A percentile compares a stretch with the other conserved stretches of the same genome.
These are phyloP conservation scores for Thalassiosira mediterranea DNA, from an alignment of 352 stramenopile species.

Conservation along the genomic window DNA sequence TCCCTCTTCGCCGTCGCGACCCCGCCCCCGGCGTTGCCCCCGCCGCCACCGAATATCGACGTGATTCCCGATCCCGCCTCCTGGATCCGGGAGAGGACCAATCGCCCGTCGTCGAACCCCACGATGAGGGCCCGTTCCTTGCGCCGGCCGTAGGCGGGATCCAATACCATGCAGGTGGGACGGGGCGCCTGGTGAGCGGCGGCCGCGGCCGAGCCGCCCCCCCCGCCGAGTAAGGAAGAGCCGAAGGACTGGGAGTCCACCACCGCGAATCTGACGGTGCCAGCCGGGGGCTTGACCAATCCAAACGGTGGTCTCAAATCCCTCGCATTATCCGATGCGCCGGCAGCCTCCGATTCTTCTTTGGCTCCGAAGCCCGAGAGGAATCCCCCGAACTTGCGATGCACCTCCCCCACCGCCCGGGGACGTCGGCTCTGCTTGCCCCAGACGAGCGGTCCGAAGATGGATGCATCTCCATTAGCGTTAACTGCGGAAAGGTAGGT, in stretches of 20 bases:
- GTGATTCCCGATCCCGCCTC: conserved; percentile 29
- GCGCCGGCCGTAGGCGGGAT: conserved; percentile 65
- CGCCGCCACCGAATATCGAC: conserved; percentile 43
- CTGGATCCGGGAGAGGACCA: conserved; percentile 70
- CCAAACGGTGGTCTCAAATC: conserved; percentile 23
- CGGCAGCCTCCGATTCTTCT: background rate
- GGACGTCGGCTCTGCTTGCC: conserved; percentile 23
- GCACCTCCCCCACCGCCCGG: background rate
- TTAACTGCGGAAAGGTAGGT: conserved; percentile 67
- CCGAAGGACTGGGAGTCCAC: conserved; percentile 39
- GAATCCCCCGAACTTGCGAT: conserved; percentile 9
- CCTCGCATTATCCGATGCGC: background rate
- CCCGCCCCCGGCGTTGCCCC: conserved; percentile 14
- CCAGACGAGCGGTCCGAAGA: conserved; percentile 70
- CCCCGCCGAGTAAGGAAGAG: conserved; percentile 17
- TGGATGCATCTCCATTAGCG: conserved; percentile 54
- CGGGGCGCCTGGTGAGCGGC: conserved; percentile 3
- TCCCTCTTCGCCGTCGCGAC: conserved; percentile 35
- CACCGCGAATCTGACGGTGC: conserved; percentile 56
- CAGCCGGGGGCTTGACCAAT: conserved; percentile 34
- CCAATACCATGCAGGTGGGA: conserved; percentile 61
- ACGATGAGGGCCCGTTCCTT: conserved; percentile 67
- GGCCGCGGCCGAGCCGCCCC: background rate
- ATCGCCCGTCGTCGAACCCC: conserved; percentile 71
- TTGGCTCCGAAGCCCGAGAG: conserved; percentile 16